A percentile compares a stretch with the other conserved stretches of the same genome.
These are phyloP conservation scores for Chalciporus sphaerocephalus DNA, from an alignment of 768 basidiomycete genomes.

Conservation along the genomic window DNA sequence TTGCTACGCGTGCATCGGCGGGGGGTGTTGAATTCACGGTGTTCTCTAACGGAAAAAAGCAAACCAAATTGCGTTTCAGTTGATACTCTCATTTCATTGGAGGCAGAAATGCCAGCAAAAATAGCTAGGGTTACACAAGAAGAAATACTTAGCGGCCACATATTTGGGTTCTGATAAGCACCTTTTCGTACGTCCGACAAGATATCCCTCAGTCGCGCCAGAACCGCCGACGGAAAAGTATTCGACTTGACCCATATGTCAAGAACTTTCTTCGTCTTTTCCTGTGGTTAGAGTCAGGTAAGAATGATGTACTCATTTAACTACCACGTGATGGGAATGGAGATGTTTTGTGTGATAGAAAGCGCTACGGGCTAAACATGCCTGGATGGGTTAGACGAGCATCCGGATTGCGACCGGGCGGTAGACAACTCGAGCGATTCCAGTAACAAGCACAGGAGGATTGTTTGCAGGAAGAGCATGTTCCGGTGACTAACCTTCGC, in stretches of 20 bases:
- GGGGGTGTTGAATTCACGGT: constrained; percentile 35
- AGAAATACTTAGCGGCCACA: constrained; percentile 81
- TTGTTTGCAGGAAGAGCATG: constrained; percentile 6
- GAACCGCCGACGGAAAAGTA: constrained; percentile 78
- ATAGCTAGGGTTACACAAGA: constrained; percentile 65
- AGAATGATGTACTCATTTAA: constrained; percentile 37
- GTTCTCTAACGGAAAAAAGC: constrained; percentile 60
- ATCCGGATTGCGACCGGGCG: constrained; percentile 5
- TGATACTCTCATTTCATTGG: constrained; percentile 52
- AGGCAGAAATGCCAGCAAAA: constrained; percentile 37
- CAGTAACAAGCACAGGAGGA: constrained; percentile 1
- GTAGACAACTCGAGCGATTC: constrained; percentile 8
- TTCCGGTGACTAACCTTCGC: constrained; percentile 70
- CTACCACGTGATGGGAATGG: constrained; percentile 29
- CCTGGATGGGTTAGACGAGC: neutral
- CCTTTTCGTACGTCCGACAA: constrained; percentile 73
- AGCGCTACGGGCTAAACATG: constrained; percentile 17
- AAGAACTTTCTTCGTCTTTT: constrained; percentile 94
- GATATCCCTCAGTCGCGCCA: constrained; percentile 68
- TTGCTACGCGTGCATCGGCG: constrained; percentile 38
- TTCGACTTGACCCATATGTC: constrained; percentile 94
- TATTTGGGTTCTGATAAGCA: constrained; percentile 67
- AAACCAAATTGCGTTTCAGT: constrained; percentile 58
- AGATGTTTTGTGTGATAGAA: constrained; percentile 29
- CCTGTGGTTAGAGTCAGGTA: constrained; percentile 53